A percentile compares a stretch with the other conserved stretches of the same genome.
Evolutionary conservation across 768 basidiomycete species (phyloP).

Genomic region (Suillus discolor): DNA sequence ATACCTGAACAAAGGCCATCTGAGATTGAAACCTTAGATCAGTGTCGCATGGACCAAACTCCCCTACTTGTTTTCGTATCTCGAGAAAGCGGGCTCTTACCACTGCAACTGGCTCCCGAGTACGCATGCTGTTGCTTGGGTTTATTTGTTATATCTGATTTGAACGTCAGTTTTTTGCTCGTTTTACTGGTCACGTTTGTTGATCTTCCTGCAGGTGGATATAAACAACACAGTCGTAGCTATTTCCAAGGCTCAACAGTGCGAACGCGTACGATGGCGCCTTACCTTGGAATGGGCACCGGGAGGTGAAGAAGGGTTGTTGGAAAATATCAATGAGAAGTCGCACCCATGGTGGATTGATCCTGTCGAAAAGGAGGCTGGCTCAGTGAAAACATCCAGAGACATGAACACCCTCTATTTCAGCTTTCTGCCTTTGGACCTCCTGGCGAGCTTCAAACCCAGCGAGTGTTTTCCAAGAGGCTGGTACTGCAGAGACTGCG

Average conservation of each 20-base stretch:
- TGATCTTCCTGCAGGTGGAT: constrained; percentile 20
- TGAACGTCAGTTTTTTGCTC: constrained; percentile 33
- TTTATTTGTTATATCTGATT: constrained; percentile 43
- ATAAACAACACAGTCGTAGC: neutral
- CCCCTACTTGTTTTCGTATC: constrained; percentile 48
- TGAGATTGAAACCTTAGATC: constrained; percentile 45
- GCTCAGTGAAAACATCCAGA: constrained; percentile 23
- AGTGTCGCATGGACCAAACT: constrained; percentile 38
- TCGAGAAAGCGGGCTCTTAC: constrained; percentile 30
- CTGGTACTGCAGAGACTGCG: constrained; percentile 52
- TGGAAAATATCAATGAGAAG: constrained; percentile 13
- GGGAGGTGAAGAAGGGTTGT: constrained; percentile 47
- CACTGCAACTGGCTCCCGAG: constrained; percentile 33
- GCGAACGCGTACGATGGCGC: constrained; percentile 45
- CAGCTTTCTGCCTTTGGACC: constrained; percentile 33
- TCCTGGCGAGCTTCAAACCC: constrained; percentile 32
- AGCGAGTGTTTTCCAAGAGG: constrained; percentile 43
- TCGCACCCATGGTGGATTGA: constrained; percentile 27
- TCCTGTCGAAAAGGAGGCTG: constrained; percentile 13
- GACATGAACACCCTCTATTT: constrained; percentile 29
- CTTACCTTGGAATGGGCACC: constrained; percentile 50
- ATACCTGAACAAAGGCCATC: constrained; percentile 31
- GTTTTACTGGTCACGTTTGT: constrained; percentile 7
- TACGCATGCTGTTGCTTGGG: constrained; percentile 48
- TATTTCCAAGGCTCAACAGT: neutral